phyloP scores from a whole-genome alignment of 768 basidiomycete genomes.

The Phanerochaete carnosa region DNA sequence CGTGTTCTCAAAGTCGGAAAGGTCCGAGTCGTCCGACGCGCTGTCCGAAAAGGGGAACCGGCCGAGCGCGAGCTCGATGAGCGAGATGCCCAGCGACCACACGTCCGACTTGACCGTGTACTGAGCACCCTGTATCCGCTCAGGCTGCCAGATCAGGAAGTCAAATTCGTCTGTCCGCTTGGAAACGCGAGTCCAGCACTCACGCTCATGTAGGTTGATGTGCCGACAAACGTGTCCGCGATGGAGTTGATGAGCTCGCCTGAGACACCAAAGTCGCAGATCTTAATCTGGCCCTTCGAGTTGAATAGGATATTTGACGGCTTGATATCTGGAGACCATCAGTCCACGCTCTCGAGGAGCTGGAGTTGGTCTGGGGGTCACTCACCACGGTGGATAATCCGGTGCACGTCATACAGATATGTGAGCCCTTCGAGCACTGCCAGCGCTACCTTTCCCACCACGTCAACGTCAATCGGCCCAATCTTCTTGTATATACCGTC shows the following conservation, averaged over 20 bases:
- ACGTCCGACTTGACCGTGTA: conserved; percentile 99
- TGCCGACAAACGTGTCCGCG: conserved; percentile 98
- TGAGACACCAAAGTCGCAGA: conserved; percentile 98
- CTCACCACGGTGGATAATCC: conserved; percentile 97
- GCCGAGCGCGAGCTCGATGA: conserved; percentile 95
- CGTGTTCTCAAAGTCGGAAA: conserved; percentile 78
- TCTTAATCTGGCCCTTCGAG: conserved; percentile 94
- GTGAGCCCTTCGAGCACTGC: conserved; percentile 94
- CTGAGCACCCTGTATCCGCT: conserved; percentile 97
- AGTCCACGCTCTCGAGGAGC: background rate
- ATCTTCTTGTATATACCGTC: conserved; percentile 97
- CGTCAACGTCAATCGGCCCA: conserved; percentile 88
- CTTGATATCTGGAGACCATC: conserved; percentile 82
- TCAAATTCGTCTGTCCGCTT: conserved; percentile 10
- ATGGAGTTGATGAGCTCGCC: conserved; percentile 99
- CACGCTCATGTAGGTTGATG: conserved; percentile 99
- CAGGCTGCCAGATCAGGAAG: conserved; percentile 58
- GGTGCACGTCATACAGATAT: conserved; percentile 95
- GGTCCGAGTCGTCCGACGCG: conserved; percentile 69
- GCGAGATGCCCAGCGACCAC: conserved; percentile 96
- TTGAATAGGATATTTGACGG: conserved; percentile 97
- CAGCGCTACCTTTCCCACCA: conserved; percentile 92
- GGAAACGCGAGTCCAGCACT: conserved; percentile 29
- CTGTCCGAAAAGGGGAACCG: conserved; percentile 95
- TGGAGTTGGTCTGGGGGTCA: conserved; percentile 7